Base-by-base conservation (phyloP, 805 yeast genomes). In the Yarrowia alimentaria region DNA sequence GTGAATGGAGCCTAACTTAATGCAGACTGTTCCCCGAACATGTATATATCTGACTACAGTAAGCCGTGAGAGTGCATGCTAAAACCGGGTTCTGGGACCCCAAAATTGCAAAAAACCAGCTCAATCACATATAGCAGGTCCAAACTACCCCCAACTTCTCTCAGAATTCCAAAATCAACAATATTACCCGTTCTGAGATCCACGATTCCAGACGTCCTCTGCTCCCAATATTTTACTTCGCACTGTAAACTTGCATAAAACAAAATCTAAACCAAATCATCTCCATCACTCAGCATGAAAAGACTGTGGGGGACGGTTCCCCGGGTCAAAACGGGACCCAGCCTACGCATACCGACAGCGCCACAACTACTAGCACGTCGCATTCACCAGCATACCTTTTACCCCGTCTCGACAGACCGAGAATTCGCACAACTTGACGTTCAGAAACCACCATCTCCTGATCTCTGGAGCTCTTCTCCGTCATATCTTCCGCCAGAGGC, bases 181-280 rank as follows among this genome's bases (percentile, higher is more conserved):
- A n/a, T n/a, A n/a, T n/a, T n/a, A n/a, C n/a, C n/a, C n/a, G n/a
- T n/a, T n/a, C n/a, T n/a, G n/a, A n/a, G n/a, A n/a, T n/a, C n/a
- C n/a, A n/a, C n/a, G n/a, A n/a, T n/a, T n/a, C n/a, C n/a, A n/a
- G n/a, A n/a, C 20, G 14, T 10, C 8, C 30, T 16, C 22, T 25
- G 11, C 17, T 5, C 30, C 21, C 17, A 37, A 37, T 24, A 17
- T 24, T 37, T 37, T 30, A 37, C 40, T 28, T 25, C 20, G 38
- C 38, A 33, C 37, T n/a, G n/a, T n/a, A n/a, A n/a, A n/a, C n/a
- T 9, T 12, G 45, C 43, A 37, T 18, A 24, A 38, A n/a, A 33
- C 38, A 33, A 38, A 40, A 40, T 40, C 33, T 40, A 40, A 40
- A 37, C 17, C 31, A 37, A 40, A 40, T 28, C 33, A 26, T 20